Evolutionary conservation across 2,329 filamentous ascomycete species (phyloP).

Genomic region (Aspergillus awamori): DNA sequence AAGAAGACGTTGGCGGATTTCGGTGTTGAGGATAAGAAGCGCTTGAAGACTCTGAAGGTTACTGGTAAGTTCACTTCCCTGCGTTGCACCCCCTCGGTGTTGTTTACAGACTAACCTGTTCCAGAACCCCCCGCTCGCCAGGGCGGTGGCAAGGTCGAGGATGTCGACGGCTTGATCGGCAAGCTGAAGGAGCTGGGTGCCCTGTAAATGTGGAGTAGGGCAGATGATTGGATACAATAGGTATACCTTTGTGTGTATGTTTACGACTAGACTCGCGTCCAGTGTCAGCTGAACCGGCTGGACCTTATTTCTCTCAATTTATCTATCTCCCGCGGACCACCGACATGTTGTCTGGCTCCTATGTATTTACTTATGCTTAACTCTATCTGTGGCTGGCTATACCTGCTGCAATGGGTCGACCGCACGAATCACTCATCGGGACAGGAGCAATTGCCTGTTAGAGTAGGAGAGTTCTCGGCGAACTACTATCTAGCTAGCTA

Average conservation of each 20-base stretch:
- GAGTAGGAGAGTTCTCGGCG: background rate
- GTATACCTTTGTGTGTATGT: constrained; percentile 12
- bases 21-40: constrained; percentile 71
- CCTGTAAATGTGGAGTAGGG: constrained; percentile 56
- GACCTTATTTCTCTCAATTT: background rate
- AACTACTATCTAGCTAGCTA: background rate
- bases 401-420: too few relatives aligned
- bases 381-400: background rate
- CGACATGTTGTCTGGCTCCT: background rate
- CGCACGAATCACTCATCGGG: background rate
- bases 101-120: constrained; percentile 4
- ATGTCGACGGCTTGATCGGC: constrained; percentile 89
- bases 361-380: background rate
- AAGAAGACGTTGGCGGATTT: constrained; percentile 87
- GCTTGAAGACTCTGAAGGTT: constrained; percentile 90
- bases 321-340: background rate
- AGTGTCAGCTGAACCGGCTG: background rate
- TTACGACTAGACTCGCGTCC: constrained; percentile 19
- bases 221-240: background rate
- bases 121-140: constrained; percentile 82
- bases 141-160: constrained; percentile 94
- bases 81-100: background rate
- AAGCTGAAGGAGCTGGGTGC: constrained; percentile 97
- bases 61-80: constrained; percentile 59
- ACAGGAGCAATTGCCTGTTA: background rate